These are phyloP conservation scores for Flagelloscypha sp. DNA, from an alignment of 768 basidiomycete genomes.

Conservation along the genomic window DNA sequence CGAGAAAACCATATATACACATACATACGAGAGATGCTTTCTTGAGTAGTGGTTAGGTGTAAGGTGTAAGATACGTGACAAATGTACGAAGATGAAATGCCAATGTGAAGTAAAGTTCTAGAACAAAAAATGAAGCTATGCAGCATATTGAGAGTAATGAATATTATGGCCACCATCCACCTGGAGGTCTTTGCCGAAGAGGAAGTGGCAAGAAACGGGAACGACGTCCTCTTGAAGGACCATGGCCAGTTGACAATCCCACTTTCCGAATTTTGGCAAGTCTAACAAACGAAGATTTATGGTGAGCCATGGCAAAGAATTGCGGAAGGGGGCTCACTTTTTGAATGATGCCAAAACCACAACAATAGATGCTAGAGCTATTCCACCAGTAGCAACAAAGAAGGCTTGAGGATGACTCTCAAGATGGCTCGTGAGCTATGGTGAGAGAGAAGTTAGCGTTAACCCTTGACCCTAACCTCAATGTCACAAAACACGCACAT, in stretches of 20 bases:
- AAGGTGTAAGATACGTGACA: no score
- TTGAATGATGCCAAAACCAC: constrained; percentile 63
- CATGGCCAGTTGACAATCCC: constrained; percentile 30
- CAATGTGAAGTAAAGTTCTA: no score
- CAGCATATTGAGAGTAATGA: no score
- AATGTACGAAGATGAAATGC: no score
- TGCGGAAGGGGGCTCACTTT: constrained; percentile 30
- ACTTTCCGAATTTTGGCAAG: constrained; percentile 40
- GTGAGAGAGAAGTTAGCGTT: constrained; percentile 9
- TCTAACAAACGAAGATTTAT: constrained; percentile 15
- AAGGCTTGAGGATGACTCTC: constrained; percentile 74
- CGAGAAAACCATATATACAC: no score
- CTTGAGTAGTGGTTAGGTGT: no score
- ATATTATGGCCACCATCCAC: no score
- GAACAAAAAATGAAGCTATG: no score
- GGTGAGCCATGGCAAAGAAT: constrained; percentile 5
- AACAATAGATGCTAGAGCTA: constrained; percentile 48
- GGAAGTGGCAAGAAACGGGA: constrained; percentile 40
- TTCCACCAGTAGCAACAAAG: constrained; percentile 49
- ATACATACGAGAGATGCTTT: no score
- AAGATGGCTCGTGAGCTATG: constrained; percentile 63
- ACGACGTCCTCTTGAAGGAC: constrained; percentile 17
- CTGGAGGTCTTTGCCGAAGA: constrained; percentile 30
- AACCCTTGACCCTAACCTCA: constrained; percentile 8
- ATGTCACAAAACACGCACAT: constrained; percentile 45